phyloP scores from a whole-genome alignment of 176 grass and related monocot species.

The Ampelocalamus luodianensis region DNA sequence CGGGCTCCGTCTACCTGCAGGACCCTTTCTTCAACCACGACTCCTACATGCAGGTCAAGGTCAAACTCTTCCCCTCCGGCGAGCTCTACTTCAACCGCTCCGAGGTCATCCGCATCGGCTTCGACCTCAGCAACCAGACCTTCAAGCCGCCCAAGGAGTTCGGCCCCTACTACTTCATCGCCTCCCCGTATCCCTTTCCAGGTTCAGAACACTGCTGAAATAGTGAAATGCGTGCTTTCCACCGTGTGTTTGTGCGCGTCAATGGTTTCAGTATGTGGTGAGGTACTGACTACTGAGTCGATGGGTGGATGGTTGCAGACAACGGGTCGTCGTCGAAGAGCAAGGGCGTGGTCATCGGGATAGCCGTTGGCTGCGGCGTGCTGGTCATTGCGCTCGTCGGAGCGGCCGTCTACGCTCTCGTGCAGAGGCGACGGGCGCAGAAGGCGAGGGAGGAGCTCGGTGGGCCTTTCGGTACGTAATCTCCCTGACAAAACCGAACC shows the following conservation, averaged over 20 bases:
- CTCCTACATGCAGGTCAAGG: conserved; percentile 68
- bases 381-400: conserved; percentile 69
- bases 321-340: conserved; percentile 47
- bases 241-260: not conserved
- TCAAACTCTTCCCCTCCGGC: conserved; percentile 79
- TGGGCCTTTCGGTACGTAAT: conserved; percentile 71
- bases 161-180: conserved; percentile 84
- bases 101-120: conserved; percentile 77
- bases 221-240: not conserved
- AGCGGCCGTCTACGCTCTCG: conserved; percentile 64
- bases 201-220: conserved; percentile 43
- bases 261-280: not conserved
- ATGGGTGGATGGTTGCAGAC: conserved; percentile 22
- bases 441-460: conserved; percentile 77
- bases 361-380: conserved; percentile 71
- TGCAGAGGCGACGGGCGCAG: conserved; percentile 64
- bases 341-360: conserved; percentile 70
- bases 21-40: conserved; percentile 67
- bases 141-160: conserved; percentile 81
- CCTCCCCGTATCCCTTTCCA: conserved; percentile 73
- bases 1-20: conserved; percentile 83
- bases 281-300: conserved; percentile 24
- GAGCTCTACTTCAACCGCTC: conserved; percentile 72
- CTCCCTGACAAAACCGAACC: not conserved
- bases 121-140: conserved; percentile 85